These are phyloP conservation scores for Aspergillus pseudoviridinutans DNA, from an alignment of 2,329 filamentous ascomycete genomes.

Conservation along the genomic window DNA sequence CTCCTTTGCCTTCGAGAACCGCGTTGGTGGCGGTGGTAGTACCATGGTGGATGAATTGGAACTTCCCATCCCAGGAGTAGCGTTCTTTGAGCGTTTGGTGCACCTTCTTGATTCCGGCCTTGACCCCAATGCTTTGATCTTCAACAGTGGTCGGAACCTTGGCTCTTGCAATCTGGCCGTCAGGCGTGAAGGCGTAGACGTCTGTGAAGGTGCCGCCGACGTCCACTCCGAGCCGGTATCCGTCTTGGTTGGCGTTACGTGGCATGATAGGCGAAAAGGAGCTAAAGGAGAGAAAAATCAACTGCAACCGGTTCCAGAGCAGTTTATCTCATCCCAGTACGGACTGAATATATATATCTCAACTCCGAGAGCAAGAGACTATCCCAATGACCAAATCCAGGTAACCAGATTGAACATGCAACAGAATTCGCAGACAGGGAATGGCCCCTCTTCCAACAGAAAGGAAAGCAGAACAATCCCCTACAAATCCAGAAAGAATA, in stretches of 20 bases:
- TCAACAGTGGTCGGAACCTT: constrained; percentile 45
- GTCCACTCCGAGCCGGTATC: constrained; percentile 24
- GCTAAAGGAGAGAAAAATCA: neutral
- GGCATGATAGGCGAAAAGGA: neutral
- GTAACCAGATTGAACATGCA: neutral
- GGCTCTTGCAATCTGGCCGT: constrained; percentile 42
- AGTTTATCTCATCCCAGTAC: neutral
- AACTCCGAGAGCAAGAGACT: neutral
- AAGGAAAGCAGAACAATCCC: neutral
- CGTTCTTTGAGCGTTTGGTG: constrained; percentile 36
- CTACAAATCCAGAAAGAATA: neutral
- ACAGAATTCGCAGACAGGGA: neutral
- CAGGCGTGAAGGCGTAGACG: constrained; percentile 45
- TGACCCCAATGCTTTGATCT: constrained; percentile 48
- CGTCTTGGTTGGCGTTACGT: neutral
- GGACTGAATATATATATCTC: neutral
- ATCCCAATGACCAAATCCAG: neutral
- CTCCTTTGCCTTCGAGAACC: constrained; percentile 49
- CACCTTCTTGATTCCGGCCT: constrained; percentile 43
- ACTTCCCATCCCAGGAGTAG: constrained; percentile 42
- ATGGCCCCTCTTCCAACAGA: neutral
- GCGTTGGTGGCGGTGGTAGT: constrained; percentile 50
- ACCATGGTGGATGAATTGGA: constrained; percentile 49
- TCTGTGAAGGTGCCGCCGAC: constrained; percentile 46
- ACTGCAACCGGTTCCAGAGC: neutral